Evolutionary conservation across 305 asterid species (phyloP), one percentile per base, ranked within the genome.

Genomic region (Solanum chacoense): DNA sequence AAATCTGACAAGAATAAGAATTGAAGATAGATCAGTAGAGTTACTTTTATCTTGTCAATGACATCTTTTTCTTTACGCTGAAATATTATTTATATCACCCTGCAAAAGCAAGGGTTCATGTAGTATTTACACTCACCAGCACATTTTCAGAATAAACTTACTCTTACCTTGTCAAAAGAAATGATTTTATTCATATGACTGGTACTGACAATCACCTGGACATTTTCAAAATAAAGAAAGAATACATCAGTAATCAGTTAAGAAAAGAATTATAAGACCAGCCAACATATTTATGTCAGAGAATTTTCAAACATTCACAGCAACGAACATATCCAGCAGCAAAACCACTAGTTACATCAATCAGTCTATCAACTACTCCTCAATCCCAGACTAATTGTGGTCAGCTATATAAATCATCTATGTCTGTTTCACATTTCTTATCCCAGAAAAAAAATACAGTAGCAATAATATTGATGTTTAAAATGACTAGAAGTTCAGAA

Each of bases 161-260:
- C 72, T 31, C 87, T 92, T 92, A 97, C 99, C 99, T 96, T 92
- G 93, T 97, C 99, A 91, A 96, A 95, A 59, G 98, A 95, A 88
- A 95, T 87, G 92, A 96, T 92, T 87, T 91, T 93, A 91, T 93
- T 95, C 99, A 96, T 97, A 92, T 93, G 91, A 88, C 98, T 92
- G 80, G 93, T 74, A 87, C 92, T 97, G 93, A 97, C 89, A 91
- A 97, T 96, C 87, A 97, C 99, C 99, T 97, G 95, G 86, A 85
- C 86, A 86, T 90, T 87, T 85, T 80, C 55, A 59, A 85, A 88
- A 90, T 74, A 55, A 75, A 36, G 78, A 89, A 74, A 90, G 71
- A 83, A 31, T 83, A 83, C 16, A 83, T 83, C 86, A 83, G 72
- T 31, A 45, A 50, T 83, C 42, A 29, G 86, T 37, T 24, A 78